These are phyloP conservation scores for Rosa chinensis DNA, from an alignment of 306 rosid genomes.

Conservation along the genomic window DNA sequence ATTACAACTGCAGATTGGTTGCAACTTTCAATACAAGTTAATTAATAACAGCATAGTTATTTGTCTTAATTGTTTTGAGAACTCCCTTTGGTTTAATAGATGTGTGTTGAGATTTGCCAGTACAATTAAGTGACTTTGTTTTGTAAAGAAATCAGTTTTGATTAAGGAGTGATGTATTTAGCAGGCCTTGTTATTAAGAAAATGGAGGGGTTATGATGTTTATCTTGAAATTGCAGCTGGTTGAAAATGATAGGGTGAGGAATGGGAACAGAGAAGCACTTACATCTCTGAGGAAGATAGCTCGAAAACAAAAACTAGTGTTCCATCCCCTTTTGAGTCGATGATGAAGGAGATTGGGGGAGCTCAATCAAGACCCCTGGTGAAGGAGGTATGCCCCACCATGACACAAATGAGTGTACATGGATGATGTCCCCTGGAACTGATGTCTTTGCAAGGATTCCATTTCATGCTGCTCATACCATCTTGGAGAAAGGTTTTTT, in stretches of 20 bases:
- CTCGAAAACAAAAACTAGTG: conserved; percentile 71
- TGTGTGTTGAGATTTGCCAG: background rate
- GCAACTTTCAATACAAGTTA: too few relatives aligned
- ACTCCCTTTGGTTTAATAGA: background rate
- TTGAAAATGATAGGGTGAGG: conserved; percentile 83
- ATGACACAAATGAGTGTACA: conserved; percentile 62
- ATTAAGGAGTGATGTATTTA: background rate
- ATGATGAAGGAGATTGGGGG: conserved; percentile 77
- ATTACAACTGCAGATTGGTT: too few relatives aligned
- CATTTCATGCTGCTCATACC: conserved; percentile 85
- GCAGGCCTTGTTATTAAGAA: background rate
- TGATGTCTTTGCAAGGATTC: conserved; percentile 73
- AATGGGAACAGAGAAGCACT: conserved; percentile 91
- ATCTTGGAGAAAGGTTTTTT: conserved; percentile 68
- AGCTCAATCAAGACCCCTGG: conserved; percentile 57
- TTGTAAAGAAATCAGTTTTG: too few relatives aligned
- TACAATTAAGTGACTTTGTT: background rate
- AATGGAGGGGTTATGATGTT: conserved; percentile 15
- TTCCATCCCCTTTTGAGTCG: conserved; percentile 79
- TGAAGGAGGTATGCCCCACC: conserved; percentile 81
- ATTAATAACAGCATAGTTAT: too few relatives aligned
- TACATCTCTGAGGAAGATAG: conserved; percentile 77
- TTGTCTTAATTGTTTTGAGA: background rate
- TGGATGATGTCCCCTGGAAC: conserved; percentile 89
- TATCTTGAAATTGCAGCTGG: conserved; percentile 43